phyloP scores from a whole-genome alignment of 2,329 filamentous ascomycete genomes.

The Tolypocladium capitatum region DNA sequence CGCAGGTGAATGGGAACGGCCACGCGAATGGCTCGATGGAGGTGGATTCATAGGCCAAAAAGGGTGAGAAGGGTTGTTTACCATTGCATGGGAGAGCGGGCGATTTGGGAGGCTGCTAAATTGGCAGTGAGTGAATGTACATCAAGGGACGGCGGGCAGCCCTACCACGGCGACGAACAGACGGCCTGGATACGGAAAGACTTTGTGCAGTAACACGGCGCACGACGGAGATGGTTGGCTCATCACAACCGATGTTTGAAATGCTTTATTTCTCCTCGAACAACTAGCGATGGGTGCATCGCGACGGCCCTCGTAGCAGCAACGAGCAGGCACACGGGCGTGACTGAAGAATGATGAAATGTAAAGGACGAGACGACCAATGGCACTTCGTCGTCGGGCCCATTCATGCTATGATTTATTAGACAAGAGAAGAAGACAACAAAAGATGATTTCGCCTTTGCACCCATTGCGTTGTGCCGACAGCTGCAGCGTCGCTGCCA shows the following conservation, averaged over 20 bases:
- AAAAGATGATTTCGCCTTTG: not conserved
- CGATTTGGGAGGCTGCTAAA: not conserved
- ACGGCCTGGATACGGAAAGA: not conserved
- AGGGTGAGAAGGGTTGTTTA: not conserved
- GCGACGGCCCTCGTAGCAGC: not conserved
- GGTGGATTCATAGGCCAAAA: constrained; percentile 16
- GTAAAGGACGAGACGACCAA: not conserved
- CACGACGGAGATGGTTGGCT: not conserved
- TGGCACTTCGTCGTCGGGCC: constrained; percentile 1
- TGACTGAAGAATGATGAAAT: not conserved
- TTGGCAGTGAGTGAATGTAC: not conserved
- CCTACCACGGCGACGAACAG: not conserved
- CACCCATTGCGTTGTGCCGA: not conserved
- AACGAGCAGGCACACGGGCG: too few species aligned
- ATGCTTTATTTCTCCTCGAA: not conserved
- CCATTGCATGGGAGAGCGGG: not conserved
- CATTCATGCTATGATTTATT: constrained; percentile 3
- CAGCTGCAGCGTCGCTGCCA: not conserved
- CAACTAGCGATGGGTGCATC: not conserved
- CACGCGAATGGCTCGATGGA: constrained; percentile 29
- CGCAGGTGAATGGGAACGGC: constrained; percentile 17
- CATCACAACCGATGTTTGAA: not conserved
- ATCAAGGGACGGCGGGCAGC: not conserved
- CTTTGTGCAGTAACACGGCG: not conserved
- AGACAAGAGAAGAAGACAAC: constrained; percentile 3